Conservation (phyloP, 192 early-diverging fungal genomes). For the Coemansia sp. region DNA sequence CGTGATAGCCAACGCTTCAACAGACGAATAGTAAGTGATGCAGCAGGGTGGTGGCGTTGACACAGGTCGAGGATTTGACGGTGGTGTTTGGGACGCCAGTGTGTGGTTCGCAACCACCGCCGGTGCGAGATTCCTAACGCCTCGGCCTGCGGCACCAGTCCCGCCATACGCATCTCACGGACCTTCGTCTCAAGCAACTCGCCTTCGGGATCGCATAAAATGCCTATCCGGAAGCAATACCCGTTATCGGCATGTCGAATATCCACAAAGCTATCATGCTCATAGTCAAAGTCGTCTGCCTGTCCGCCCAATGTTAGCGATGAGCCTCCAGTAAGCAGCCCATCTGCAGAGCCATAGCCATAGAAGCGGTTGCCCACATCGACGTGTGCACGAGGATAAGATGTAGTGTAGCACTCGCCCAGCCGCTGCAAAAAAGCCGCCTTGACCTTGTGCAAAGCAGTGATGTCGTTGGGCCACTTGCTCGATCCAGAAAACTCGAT, state of each 20-base stretch:
- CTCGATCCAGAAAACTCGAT: conserved; percentile 81
- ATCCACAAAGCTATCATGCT: conserved; percentile 62
- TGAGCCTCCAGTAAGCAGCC: conserved; percentile 42
- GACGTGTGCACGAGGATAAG: conserved; percentile 37
- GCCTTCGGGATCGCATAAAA: conserved; percentile 72
- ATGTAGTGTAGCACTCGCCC: conserved; percentile 55
- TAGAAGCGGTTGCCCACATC: conserved; percentile 54
- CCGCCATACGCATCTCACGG: conserved; percentile 29
- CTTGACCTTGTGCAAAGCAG: conserved; percentile 88
- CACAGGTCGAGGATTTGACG: conserved; percentile 71
- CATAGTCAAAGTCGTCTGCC: conserved; percentile 30
- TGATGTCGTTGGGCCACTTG: conserved; percentile 88
- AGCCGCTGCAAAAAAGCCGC: conserved; percentile 81
- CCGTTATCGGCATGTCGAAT: conserved; percentile 64
- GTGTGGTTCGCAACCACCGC: conserved; percentile 29
- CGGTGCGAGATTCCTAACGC: conserved; percentile 45
- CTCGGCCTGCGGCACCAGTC: conserved; percentile 49
- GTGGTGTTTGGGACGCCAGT: conserved; percentile 39
- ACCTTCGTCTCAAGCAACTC: conserved; percentile 58
- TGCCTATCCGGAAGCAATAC: conserved; percentile 77
- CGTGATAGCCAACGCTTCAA: conserved; percentile 87
- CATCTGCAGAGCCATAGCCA: conserved; percentile 54
- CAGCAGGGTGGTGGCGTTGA: conserved; percentile 65
- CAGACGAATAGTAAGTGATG: conserved; percentile 79
- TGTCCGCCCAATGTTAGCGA: not conserved